phyloP scores from a whole-genome alignment of 257 asterid genomes.

The Orobanche coerulescens region DNA sequence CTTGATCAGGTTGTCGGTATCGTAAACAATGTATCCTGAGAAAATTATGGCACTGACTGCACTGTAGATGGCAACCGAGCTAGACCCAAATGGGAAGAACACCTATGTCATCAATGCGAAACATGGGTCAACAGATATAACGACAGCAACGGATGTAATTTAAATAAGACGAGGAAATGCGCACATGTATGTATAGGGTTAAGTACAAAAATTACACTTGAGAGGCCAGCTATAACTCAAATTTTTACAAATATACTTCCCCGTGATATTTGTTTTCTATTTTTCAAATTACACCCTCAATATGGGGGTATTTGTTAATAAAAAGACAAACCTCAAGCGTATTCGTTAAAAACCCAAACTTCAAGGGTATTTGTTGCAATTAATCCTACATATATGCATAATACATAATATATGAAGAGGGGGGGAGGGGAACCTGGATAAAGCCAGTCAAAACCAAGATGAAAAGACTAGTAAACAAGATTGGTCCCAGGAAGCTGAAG shows the following conservation, averaged over 20 bases:
- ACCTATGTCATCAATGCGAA: slow-evolving; percentile 38
- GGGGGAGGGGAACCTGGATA: slow-evolving; percentile 52
- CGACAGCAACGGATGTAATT: neutral
- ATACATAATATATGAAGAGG: neutral
- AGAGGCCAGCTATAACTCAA: too few species aligned
- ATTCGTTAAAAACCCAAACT: neutral
- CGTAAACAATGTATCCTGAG: slow-evolving; percentile 83
- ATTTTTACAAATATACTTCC: too few species aligned
- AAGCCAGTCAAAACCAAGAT: slow-evolving; percentile 74
- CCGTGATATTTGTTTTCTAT: too few species aligned
- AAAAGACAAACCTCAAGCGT: neutral
- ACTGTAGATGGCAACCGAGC: slow-evolving; percentile 58
- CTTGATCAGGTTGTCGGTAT: slow-evolving; percentile 91
- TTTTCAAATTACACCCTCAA: neutral
- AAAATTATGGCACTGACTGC: slow-evolving; percentile 83
- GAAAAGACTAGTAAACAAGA: slow-evolving; percentile 85
- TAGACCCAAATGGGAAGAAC: slow-evolving; percentile 84
- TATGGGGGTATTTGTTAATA: too few species aligned
- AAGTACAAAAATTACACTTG: neutral
- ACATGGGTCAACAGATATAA: slow-evolving; percentile 8
- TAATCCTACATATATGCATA: too few species aligned
- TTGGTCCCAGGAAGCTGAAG: slow-evolving; percentile 90
- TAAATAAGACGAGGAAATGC: neutral
- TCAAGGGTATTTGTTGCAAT: neutral
- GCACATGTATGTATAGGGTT: neutral